A percentile compares a stretch with the other conserved stretches of the same genome.
Conservation (phyloP, 2,329 filamentous ascomycete genomes). For the Diaporthe amygdali region DNA sequence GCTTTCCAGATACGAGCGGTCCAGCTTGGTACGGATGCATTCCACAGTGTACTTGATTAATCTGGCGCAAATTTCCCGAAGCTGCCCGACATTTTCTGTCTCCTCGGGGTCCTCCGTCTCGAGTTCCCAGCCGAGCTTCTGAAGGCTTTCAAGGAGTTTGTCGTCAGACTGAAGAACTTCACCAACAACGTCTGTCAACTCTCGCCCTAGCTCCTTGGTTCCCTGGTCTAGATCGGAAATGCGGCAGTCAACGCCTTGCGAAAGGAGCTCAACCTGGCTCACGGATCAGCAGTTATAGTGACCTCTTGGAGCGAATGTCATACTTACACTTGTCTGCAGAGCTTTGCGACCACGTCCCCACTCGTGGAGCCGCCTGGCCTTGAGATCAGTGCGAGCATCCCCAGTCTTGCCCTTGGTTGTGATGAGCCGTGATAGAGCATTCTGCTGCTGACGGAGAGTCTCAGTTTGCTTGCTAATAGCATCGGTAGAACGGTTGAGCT, state of each 20-base stretch:
- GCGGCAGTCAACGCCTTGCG: conserved; percentile 51
- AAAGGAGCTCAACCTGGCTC: conserved; percentile 52
- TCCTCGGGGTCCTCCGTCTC: conserved; percentile 57
- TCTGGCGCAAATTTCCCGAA: conserved; percentile 64
- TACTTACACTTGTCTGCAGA: conserved; percentile 46
- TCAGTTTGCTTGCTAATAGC: conserved; percentile 69
- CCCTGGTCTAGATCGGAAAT: conserved; percentile 58
- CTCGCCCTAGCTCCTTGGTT: conserved; percentile 46
- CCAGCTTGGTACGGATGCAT: conserved; percentile 57
- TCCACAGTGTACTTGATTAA: conserved; percentile 64
- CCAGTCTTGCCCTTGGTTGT: conserved; percentile 44
- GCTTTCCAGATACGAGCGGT: conserved; percentile 59
- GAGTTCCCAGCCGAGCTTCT: conserved; percentile 69
- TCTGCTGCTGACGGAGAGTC: conserved; percentile 64
- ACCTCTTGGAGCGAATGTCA: not conserved
- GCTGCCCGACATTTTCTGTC: conserved; percentile 56
- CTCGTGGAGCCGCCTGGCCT: conserved; percentile 42
- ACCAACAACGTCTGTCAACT: conserved; percentile 54
- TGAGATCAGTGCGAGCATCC: conserved; percentile 40
- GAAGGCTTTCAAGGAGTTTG: conserved; percentile 66
- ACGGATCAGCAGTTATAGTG: not conserved
- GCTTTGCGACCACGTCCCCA: conserved; percentile 46
- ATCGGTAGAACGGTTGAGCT: conserved; percentile 68
- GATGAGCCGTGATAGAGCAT: conserved; percentile 60
- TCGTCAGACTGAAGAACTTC: conserved; percentile 65